These are phyloP conservation scores for Penicillium chermesinum DNA, from an alignment of 495 filamentous ascomycete genomes.

Conservation along the genomic window DNA sequence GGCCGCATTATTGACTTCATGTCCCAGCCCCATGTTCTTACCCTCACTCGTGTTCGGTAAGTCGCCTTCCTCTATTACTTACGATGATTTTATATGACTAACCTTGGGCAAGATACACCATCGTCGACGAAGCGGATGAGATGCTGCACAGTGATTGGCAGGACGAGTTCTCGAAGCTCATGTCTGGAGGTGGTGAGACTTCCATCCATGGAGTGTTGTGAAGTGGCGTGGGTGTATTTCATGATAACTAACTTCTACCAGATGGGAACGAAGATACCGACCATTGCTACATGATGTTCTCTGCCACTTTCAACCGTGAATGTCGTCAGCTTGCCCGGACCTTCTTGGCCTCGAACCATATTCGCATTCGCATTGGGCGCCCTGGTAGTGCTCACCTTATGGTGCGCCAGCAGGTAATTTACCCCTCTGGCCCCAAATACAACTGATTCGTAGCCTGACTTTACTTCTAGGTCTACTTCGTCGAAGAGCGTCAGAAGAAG, in stretches of 20 bases:
- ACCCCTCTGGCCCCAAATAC: background rate
- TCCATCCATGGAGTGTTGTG: conserved; percentile 4
- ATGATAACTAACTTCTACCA: conserved; percentile 21
- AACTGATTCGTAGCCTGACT: background rate
- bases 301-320: conserved; percentile 79
- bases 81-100: background rate
- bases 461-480: conserved; percentile 52
- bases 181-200: conserved; percentile 68
- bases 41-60: conserved; percentile 71
- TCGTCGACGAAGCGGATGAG: conserved; percentile 96
- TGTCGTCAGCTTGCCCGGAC: conserved; percentile 70
- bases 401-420: conserved; percentile 61
- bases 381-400: conserved; percentile 73
- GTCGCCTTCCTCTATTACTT: background rate
- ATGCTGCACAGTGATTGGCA: conserved; percentile 76
- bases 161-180: conserved; percentile 60
- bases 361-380: conserved; percentile 80
- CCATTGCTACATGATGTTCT: conserved; percentile 86
- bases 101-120: conserved; percentile 53
- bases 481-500: conserved; percentile 58
- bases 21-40: conserved; percentile 58
- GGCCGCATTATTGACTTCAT: conserved; percentile 84
- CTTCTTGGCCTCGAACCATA: conserved; percentile 64
- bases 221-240: no score
- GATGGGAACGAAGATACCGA: conserved; percentile 74